Evolutionary conservation across 306 rosid species (phyloP).

Genomic region (Carpinus fangiana): DNA sequence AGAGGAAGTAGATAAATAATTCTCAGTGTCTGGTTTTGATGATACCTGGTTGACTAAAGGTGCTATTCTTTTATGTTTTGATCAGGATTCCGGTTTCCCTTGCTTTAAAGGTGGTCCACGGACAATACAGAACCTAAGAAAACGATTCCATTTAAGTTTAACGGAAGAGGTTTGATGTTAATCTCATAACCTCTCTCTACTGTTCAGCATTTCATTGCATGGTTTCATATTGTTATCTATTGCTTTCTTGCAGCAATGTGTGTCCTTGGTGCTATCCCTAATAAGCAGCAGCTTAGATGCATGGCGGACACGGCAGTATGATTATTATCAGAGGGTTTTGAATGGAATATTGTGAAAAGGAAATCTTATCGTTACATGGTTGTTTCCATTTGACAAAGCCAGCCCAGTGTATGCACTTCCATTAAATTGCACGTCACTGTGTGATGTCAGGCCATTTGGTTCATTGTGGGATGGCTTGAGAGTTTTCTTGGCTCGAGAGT

Average conservation of each 20-base stretch:
- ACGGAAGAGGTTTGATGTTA: constrained; percentile 87
- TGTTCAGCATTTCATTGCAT: constrained; percentile 18
- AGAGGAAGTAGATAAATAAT: constrained; percentile 20
- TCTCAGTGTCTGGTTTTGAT: constrained; percentile 11
- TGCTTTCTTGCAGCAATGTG: constrained; percentile 80
- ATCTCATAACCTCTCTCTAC: not conserved
- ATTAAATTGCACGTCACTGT: constrained; percentile 28
- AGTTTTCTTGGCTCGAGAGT: constrained; percentile 28
- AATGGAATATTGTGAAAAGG: constrained; percentile 87
- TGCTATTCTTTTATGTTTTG: constrained; percentile 30
- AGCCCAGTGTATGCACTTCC: constrained; percentile 28
- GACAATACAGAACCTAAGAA: constrained; percentile 92
- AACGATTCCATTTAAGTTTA: constrained; percentile 88
- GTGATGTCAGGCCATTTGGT: constrained; percentile 34
- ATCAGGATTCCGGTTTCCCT: constrained; percentile 95
- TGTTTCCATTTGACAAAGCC: constrained; percentile 37
- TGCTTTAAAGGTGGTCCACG: constrained; percentile 97
- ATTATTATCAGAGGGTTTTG: constrained; percentile 94
- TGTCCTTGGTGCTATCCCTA: constrained; percentile 92
- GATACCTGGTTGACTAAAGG: constrained; percentile 24
- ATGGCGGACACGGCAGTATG: constrained; percentile 99
- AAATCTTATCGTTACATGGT: constrained; percentile 33
- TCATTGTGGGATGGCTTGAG: constrained; percentile 36
- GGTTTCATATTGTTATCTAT: constrained; percentile 19
- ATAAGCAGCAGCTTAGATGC: constrained; percentile 99